Percentiles rank a stretch among this genome's conserved stretches.
Conservation (phyloP, 2,329 filamentous ascomycete species). For the Pseudogymnoascus sp. region DNA sequence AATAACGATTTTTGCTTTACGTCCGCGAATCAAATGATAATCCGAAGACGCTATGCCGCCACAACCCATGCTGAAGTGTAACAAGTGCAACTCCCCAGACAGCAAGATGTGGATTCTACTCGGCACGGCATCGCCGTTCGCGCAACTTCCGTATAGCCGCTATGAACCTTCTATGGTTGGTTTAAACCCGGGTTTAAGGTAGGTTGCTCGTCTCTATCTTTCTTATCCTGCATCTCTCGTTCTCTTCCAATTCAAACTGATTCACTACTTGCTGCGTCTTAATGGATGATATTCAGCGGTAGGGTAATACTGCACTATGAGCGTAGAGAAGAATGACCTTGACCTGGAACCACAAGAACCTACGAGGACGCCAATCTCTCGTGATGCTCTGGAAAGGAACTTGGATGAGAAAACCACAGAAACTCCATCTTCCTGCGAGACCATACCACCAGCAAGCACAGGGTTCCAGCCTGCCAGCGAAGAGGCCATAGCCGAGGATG, state of each 20-base stretch:
- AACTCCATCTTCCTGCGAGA: not conserved
- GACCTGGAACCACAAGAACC: constrained; percentile 1
- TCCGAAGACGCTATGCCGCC: not conserved
- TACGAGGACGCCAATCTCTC: not conserved
- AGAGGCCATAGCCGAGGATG: constrained; percentile 17
- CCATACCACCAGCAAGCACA: not conserved
- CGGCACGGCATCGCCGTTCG: constrained; percentile 2
- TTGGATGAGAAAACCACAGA: not conserved
- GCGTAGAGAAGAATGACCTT: not conserved
- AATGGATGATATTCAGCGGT: not conserved
- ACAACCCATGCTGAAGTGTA: not conserved
- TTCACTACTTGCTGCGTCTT: not conserved
- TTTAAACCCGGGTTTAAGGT: not conserved
- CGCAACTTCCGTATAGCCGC: constrained; percentile 7
- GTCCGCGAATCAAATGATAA: not conserved
- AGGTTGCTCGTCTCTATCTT: not conserved
- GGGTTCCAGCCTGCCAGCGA: constrained; percentile 7
- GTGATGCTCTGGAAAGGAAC: not conserved
- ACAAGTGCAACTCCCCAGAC: not conserved
- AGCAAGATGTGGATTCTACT: not conserved
- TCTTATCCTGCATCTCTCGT: not conserved
- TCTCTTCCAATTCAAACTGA: not conserved
- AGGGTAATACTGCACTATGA: not conserved
- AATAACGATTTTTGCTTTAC: not conserved
- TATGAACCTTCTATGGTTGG: not conserved